phyloP scores from a whole-genome alignment of 768 basidiomycete genomes.

The Rhodotorula graminis region DNA sequence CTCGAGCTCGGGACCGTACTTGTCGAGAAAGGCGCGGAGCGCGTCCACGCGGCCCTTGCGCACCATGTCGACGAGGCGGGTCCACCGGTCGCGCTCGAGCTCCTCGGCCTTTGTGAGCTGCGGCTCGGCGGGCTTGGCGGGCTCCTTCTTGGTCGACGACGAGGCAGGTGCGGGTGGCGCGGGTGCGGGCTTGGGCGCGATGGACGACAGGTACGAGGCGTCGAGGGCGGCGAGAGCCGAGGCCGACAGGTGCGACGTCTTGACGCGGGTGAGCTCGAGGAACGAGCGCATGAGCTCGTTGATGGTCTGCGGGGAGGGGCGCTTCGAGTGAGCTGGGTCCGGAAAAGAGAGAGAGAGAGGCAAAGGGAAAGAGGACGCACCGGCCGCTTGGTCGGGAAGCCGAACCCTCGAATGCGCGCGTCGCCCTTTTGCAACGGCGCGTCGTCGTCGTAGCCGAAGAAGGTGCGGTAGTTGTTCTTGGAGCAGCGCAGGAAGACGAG shows the following conservation, averaged over 20 bases:
- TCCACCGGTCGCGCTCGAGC: conserved; percentile 70
- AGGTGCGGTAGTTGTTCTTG: conserved; percentile 77
- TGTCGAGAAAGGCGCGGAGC: conserved; percentile 72
- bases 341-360: background rate
- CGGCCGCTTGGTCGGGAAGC: conserved; percentile 92
- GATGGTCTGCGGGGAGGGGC: conserved; percentile 61
- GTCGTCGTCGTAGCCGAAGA: conserved; percentile 74
- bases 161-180: conserved; percentile 16
- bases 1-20: conserved; percentile 53
- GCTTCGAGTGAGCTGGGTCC: background rate
- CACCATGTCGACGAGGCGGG: conserved; percentile 81
- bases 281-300: conserved; percentile 83
- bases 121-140: conserved; percentile 49
- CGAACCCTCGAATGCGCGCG: conserved; percentile 76
- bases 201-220: conserved; percentile 78
- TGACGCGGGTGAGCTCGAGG: conserved; percentile 74
- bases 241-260: conserved; percentile 79
- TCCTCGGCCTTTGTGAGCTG: conserved; percentile 80
- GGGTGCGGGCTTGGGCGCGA: conserved; percentile 59
- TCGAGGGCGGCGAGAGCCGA: conserved; percentile 78
- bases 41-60: conserved; percentile 78
- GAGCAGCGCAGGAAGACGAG: conserved; percentile 87
- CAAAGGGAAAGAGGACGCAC: conserved; percentile 54
- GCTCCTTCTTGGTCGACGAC: conserved; percentile 49
- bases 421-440: conserved; percentile 71